Percentiles rank a stretch among this genome's conserved stretches.
These are phyloP conservation scores for Esteya vermicola DNA, from an alignment of 2,329 filamentous ascomycete species.

Conservation along the genomic window DNA sequence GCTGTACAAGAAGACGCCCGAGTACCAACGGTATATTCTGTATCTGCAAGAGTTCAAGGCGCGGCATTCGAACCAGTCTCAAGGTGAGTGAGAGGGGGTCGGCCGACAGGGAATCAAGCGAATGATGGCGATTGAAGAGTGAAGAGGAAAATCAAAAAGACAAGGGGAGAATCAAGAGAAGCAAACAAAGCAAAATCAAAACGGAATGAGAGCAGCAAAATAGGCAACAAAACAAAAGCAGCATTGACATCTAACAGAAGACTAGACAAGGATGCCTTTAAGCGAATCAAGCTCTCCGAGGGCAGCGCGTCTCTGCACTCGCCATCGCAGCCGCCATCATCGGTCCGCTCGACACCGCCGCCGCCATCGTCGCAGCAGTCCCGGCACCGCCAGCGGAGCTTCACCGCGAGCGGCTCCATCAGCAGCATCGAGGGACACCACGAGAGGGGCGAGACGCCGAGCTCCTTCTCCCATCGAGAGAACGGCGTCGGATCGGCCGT, in stretches of 20 bases:
- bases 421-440: slow-evolving; percentile 30
- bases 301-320: slow-evolving; percentile 8
- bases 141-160: no score
- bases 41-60: slow-evolving; percentile 70
- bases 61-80: slow-evolving; percentile 45
- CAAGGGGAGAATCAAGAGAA: no score
- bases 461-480: slow-evolving; percentile 16
- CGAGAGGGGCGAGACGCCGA: slow-evolving; percentile 29
- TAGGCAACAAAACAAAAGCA: no score
- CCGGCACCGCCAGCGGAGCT: slow-evolving; percentile 22
- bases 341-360: slow-evolving; percentile 15
- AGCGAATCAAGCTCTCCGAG: slow-evolving; percentile 32
- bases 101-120: no score
- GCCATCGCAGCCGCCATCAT: neutral
- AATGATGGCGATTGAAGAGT: no score
- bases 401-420: slow-evolving; percentile 25
- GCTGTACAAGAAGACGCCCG: slow-evolving; percentile 63
- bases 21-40: slow-evolving; percentile 53
- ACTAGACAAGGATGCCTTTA: slow-evolving; percentile 32
- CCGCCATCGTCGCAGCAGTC: slow-evolving; percentile 4
- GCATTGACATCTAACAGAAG: no score
- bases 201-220: no score
- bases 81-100: slow-evolving; percentile 42
- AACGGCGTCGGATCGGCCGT: slow-evolving; percentile 33
- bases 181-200: no score